Evolutionary conservation across 495 filamentous ascomycete genomes (phyloP).

Genomic region (Amorphotheca resinae): DNA sequence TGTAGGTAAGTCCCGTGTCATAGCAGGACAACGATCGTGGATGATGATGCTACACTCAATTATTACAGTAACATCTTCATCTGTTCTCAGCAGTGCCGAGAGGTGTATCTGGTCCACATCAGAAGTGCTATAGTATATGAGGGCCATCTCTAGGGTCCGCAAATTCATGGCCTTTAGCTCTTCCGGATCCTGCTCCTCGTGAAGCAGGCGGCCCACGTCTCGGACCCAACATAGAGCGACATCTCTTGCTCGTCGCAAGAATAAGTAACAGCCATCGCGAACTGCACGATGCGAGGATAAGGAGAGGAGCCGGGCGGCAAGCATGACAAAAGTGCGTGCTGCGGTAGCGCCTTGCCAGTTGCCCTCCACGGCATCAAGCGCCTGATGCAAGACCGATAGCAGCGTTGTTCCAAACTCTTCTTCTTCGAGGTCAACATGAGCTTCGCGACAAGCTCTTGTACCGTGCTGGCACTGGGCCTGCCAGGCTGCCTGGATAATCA

Average conservation of each 20-base stretch:
- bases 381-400: constrained; percentile 16
- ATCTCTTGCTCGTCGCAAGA: constrained; percentile 8
- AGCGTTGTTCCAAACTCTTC: constrained; percentile 13
- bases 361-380: constrained; percentile 18
- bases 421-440: constrained; percentile 23
- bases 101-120: constrained; percentile 1
- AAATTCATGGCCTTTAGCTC: constrained; percentile 12
- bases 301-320: constrained; percentile 19
- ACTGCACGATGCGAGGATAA: constrained; percentile 16
- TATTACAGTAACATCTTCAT: not conserved
- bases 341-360: constrained; percentile 29
- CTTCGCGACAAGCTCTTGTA: constrained; percentile 8
- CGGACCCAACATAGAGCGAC: constrained; percentile 6
- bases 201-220: constrained; percentile 1
- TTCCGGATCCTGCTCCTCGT: constrained; percentile 1
- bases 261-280: constrained; percentile 3
- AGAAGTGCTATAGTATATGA: constrained; percentile 16
- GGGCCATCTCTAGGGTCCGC: constrained; percentile 23
- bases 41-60: constrained; percentile 7
- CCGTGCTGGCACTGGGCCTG: constrained; percentile 21
- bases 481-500: constrained; percentile 25
- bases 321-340: constrained; percentile 16
- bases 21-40: constrained; percentile 4
- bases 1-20: not conserved
- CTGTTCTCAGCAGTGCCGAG: not conserved